Evolutionary conservation across 257 asterid genomes (phyloP), one percentile per base, ranked within the genome.

Genomic region (Perilla frutescens): DNA sequence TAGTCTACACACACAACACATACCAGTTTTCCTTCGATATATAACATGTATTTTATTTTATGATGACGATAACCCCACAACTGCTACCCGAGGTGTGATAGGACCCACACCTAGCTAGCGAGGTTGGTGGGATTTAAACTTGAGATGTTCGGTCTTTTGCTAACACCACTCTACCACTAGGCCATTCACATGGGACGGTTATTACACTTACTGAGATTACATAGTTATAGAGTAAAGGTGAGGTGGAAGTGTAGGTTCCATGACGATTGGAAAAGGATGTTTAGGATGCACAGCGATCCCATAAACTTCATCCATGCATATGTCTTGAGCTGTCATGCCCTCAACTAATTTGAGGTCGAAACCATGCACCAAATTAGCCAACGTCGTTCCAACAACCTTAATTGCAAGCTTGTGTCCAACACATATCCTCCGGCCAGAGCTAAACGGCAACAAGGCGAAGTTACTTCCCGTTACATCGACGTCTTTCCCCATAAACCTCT

Each of bases 291-390:
- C 54, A 1, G 75, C 53, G 37, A 79, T 60, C 60, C 84, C 82
- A 69, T 64, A 79, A 0, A 49, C 1, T 41, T 79, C 86, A 50
- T 82, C 86, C 63, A 73, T 13, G 26, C 73, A 34, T 7, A 84
- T 53, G 32, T 81, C 84, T 48, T 73, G 34, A 11, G 76, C 47
- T 60, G 5, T 73, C 84, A 78, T 72, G 5, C 67, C 81, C 51
- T 69, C 76, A 5, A 36, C 62, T 66, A 84, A 61, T 36, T 64
- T 73, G 77, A 66, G 20, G 1, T 72, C 61, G 6, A 84, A 81
- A 20, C 84, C 88, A 72, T 81, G 85, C 39, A 84, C 8, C 67
- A 81, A 69, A 70, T 84, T 81, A 7, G 86, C 77, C 65, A 76
- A 39, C 8, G 64, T 76, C 10, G 83, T 64, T 15, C 81, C 74